These are phyloP conservation scores for Decorospora gaudefroyi DNA, from an alignment of 2,329 filamentous ascomycete species.

Conservation along the genomic window DNA sequence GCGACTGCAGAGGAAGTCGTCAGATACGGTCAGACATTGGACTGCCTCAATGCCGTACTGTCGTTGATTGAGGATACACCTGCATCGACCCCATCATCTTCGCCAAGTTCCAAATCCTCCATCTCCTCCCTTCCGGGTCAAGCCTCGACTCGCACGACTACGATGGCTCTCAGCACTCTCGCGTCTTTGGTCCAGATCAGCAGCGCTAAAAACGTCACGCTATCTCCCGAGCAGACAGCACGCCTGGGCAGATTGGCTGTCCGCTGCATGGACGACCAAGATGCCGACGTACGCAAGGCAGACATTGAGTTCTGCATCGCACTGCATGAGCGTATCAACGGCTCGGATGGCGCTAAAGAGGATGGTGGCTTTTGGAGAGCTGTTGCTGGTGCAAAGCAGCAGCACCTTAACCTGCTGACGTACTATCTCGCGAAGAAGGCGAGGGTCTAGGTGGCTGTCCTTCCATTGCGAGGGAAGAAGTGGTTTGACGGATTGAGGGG, in stretches of 20 bases:
- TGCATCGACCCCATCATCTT: constrained; percentile 30
- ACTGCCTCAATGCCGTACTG: constrained; percentile 51
- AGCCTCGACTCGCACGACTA: constrained; percentile 40
- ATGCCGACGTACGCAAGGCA: constrained; percentile 62
- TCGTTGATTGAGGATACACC: constrained; percentile 43
- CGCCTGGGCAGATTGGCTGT: constrained; percentile 49
- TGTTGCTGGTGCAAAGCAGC: constrained; percentile 67
- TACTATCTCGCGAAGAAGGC: constrained; percentile 70
- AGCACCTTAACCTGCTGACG: constrained; percentile 75
- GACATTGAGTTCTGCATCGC: constrained; percentile 79
- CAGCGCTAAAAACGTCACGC: constrained; percentile 35
- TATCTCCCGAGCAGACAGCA: constrained; percentile 43
- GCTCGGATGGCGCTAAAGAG: constrained; percentile 44
- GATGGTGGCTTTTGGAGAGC: constrained; percentile 66
- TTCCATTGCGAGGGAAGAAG: constrained; percentile 9
- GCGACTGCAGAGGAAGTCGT: constrained; percentile 74
- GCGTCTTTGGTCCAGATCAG: constrained; percentile 44
- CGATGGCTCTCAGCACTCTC: constrained; percentile 50
- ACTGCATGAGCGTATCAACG: constrained; percentile 59
- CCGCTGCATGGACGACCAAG: constrained; percentile 44
- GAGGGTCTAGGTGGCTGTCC: constrained; percentile 28
- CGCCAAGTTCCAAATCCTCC: constrained; percentile 44
- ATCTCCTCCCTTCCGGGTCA: constrained; percentile 25
- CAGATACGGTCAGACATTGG: constrained; percentile 64
- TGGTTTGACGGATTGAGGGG: background rate